Percentiles rank a stretch among this genome's conserved stretches.
phyloP scores from a whole-genome alignment of 1,284 basidiomycete genomes.

The Marasmius fiardii region DNA sequence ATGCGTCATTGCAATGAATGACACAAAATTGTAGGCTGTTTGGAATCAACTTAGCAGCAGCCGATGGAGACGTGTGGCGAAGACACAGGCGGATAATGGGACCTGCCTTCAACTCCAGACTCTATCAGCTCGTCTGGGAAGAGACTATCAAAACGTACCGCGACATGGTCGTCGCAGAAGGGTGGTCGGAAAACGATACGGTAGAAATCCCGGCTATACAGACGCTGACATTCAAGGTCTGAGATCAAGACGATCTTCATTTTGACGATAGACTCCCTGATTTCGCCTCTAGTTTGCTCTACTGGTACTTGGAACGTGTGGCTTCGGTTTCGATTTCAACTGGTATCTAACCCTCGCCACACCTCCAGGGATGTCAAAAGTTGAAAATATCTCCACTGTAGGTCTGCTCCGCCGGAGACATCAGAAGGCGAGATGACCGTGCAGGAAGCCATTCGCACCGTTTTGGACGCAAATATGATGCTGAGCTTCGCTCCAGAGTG shows the following conservation, averaged over 20 bases:
- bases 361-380: not conserved
- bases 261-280: not conserved
- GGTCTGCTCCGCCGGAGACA: slow-evolving; percentile 11
- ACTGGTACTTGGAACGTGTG: slow-evolving; percentile 9
- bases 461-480: slow-evolving; percentile 10
- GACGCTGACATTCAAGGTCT: slow-evolving; percentile 9
- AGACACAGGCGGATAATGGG: slow-evolving; percentile 14
- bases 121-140: slow-evolving; percentile 13
- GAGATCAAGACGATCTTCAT: not conserved
- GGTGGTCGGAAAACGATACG: slow-evolving; percentile 4
- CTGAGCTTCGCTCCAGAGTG: slow-evolving; percentile 10
- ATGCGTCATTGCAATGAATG: not conserved
- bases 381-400: not conserved
- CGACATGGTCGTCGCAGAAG: slow-evolving; percentile 11
- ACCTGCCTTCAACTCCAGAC: slow-evolving; percentile 14
- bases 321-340: slow-evolving; percentile 11
- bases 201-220: slow-evolving; percentile 3
- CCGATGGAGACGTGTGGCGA: slow-evolving; percentile 13
- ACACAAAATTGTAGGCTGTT: slow-evolving; percentile 2
- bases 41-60: slow-evolving; percentile 13
- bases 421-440: slow-evolving; percentile 6
- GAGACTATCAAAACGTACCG: slow-evolving; percentile 10
- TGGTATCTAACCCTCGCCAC: slow-evolving; percentile 5
- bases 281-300: slow-evolving; percentile 3
- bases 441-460: slow-evolving; percentile 10